Conservation (phyloP, 768 basidiomycete species). For the Mycena rebaudengoi region DNA sequence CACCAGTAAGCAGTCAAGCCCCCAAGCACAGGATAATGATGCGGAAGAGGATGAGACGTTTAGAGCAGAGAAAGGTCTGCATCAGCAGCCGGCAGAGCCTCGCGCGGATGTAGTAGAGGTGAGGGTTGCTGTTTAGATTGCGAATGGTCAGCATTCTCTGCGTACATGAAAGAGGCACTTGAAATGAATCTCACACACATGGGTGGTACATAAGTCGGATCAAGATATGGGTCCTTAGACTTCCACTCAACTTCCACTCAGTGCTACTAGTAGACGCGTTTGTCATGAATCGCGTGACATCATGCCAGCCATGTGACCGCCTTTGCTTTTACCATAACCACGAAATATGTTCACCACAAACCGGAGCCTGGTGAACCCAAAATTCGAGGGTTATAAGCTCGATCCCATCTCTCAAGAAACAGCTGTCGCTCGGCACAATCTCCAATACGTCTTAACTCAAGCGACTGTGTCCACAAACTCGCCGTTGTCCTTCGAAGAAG, state of each 20-base stretch:
- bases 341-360: constrained; percentile 37
- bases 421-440: constrained; percentile 56
- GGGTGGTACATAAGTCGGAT: no score
- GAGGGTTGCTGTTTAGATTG: background rate
- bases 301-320: background rate
- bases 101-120: background rate
- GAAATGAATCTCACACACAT: no score
- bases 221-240: no score
- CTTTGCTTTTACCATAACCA: no score
- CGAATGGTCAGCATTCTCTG: no score
- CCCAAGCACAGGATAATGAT: no score
- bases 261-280: no score
- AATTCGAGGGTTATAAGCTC: constrained; percentile 87
- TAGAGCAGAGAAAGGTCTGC: constrained; percentile 12
- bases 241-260: no score
- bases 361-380: constrained; percentile 73
- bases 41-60: constrained; percentile 10
- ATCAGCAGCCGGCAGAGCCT: constrained; percentile 2
- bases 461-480: constrained; percentile 66
- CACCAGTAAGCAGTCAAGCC: no score
- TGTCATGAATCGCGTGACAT: background rate
- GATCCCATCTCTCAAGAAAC: constrained; percentile 67
- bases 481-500: constrained; percentile 80
- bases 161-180: no score
- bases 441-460: constrained; percentile 67